Evolutionary conservation across 768 basidiomycete genomes (phyloP), one percentile per base, ranked within the genome.

Genomic region (Boletus subcaerulescens): DNA sequence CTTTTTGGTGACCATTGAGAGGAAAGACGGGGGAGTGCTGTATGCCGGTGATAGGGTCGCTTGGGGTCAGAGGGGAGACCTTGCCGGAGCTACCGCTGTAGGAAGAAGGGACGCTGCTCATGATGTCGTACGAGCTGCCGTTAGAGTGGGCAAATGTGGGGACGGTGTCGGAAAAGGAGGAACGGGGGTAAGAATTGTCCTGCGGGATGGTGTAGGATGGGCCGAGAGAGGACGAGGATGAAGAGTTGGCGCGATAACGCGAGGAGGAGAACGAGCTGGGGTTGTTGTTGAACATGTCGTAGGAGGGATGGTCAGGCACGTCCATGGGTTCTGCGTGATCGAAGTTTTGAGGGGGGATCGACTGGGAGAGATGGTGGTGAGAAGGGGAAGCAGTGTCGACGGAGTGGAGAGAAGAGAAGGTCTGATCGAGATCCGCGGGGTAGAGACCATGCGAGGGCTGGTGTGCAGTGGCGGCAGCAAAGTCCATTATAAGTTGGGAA

Each of bases 21-120:
- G 83, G 74, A 63, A 85, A 87, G 8, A 69, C 75, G 15, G 80
- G 73, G 6, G 80, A 69, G 57, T 80, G 80, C 60, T 84, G 85
- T 9, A 89, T 74, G 46, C 76, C 76, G 53, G 75, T 72, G 56
- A 83, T 80, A 41, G 82, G 74, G 68, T 89, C 88, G 61, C 71
- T 84, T 33, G 87, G 87, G 13, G 86, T 86, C 42, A 89, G 75
- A 0, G 89, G 87, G 18, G 89, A 89, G 47, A 84, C 85, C 70
- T 89, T 90, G 58, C 87, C 87, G 55, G 82, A 85, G 74, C 77
- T 79, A 43, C 67, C 60, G 13, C 67, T 71, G 72, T 84, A 82
- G 15, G 84, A 85, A 4, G 85, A 84, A 22, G 84, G 75, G 20
- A 86, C 73, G 58, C 80, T 81, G 68, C 75, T 74, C 67, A 85